Evolutionary conservation across 2,329 filamentous ascomycete genomes (phyloP), one percentile per base, ranked within the genome.

Genomic region (Colletotrichum higginsianum): DNA sequence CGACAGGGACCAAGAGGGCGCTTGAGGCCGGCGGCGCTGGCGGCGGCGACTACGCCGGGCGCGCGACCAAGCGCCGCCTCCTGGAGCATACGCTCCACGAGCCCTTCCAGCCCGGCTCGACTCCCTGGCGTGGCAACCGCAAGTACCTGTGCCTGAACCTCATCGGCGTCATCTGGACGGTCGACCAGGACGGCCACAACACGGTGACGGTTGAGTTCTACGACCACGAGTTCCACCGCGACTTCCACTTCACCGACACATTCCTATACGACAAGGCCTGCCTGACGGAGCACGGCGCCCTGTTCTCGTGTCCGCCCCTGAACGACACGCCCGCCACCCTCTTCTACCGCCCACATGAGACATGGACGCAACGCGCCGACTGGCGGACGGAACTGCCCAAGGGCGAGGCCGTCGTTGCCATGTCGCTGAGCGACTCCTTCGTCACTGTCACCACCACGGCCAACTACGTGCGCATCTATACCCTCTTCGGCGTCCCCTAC

Each of bases 151-250:
- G 94, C 78, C 88, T 98, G 50, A 98, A 98, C 79, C 85, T 99
- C 71, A 94, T 95, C 64, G 96, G 97, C 0, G 96, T 97, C 78
- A 94, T 98, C 11, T 99, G 96, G 94, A 98, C 96, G 0, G 94
- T 99, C 21, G 94, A 98, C 76, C 96, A 99, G 81, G 95, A 98
- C 78, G 93, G 93, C 0, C 93, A 96, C 76, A 91, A 98, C 79
- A 99, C 96, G 2, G 92, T 99, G 13, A 98, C 95, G 0, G 95
- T 98, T 2, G 96, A 98, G 78, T 99, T 99, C 80, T 98, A 98
- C 80, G 97, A 99, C 80, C 93, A 95, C 70, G 95, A 97, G 76
- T 91, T 93, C 71, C 93, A 98, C 80, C 90, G 96, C 58, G 95
- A 98, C 80, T 98, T 98, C 77, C 96, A 98, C 84, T 98, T 99